phyloP scores from a whole-genome alignment of 352 stramenopile species.

The Aphanomyces euteiches region DNA sequence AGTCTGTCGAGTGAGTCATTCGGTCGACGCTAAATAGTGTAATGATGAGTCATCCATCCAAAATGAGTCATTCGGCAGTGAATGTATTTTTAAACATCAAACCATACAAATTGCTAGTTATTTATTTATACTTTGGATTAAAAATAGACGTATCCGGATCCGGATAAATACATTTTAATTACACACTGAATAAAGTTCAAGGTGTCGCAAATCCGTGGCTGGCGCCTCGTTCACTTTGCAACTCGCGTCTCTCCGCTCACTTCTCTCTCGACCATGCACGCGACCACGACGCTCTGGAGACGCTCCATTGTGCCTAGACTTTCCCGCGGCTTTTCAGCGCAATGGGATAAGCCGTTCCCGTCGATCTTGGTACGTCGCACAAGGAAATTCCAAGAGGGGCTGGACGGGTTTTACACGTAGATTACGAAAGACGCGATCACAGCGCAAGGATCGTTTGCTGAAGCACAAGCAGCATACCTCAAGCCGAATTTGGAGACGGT shows the following conservation, averaged over 20 bases:
- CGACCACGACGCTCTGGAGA: not conserved
- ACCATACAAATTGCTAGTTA: not conserved
- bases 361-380: conserved; percentile 62
- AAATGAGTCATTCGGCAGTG: too few species aligned
- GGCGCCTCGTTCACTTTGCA: not conserved
- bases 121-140: not conserved
- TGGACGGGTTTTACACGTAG: conserved; percentile 32
- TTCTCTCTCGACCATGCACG: not conserved
- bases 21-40: too few species aligned
- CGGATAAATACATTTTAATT: not conserved
- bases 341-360: conserved; percentile 70
- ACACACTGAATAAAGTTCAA: not conserved
- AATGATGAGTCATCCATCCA: too few species aligned
- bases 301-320: not conserved
- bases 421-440: conserved; percentile 69
- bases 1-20: too few species aligned
- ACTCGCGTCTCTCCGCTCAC: not conserved
- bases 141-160: conserved; percentile 7
- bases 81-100: too few species aligned
- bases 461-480: conserved; percentile 85
- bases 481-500: conserved; percentile 83
- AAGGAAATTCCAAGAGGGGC: not conserved
- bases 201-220: not conserved
- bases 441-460: conserved; percentile 83
- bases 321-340: conserved; percentile 10